phyloP scores from a whole-genome alignment of 345 rosid genomes.

The Mallotus nudiflorus region DNA sequence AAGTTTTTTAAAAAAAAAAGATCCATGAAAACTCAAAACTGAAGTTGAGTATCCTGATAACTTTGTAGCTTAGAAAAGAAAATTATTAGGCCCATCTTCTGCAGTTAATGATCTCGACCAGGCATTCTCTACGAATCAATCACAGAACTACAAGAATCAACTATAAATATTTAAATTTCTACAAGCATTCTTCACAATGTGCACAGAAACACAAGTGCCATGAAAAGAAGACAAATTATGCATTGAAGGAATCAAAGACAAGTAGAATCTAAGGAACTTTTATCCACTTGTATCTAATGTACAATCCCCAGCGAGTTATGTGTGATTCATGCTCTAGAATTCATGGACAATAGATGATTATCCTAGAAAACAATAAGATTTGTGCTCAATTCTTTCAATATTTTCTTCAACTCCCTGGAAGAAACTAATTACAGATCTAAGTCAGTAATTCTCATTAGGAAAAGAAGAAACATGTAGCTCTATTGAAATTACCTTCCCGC shows the following conservation, averaged over 20 bases:
- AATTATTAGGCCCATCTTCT: too few relatives aligned
- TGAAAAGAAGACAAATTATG: neutral
- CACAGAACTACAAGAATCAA: neutral
- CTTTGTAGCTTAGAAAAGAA: too few relatives aligned
- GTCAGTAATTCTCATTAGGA: constrained; percentile 24
- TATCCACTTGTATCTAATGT: constrained; percentile 26
- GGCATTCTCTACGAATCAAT: too few relatives aligned
- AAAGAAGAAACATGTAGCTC: constrained; percentile 13
- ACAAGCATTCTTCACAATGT: neutral
- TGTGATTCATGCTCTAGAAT: constrained; percentile 10
- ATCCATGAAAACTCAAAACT: too few relatives aligned
- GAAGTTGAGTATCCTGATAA: too few relatives aligned
- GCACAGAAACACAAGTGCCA: neutral
- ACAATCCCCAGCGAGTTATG: constrained; percentile 21
- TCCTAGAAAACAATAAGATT: constrained; percentile 1
- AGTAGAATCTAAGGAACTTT: constrained; percentile 20
- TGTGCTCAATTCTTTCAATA: constrained; percentile 5
- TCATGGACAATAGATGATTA: constrained; percentile 1
- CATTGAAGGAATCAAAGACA: constrained; percentile 10
- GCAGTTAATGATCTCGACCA: too few relatives aligned
- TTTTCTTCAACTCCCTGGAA: neutral
- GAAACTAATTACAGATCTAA: neutral
- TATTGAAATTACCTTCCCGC: constrained; percentile 2
- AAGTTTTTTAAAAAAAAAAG: too few relatives aligned
- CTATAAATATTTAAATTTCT: neutral